These are phyloP conservation scores for Friedmanniomyces simplex DNA, from an alignment of 495 filamentous ascomycete species.

Conservation along the genomic window DNA sequence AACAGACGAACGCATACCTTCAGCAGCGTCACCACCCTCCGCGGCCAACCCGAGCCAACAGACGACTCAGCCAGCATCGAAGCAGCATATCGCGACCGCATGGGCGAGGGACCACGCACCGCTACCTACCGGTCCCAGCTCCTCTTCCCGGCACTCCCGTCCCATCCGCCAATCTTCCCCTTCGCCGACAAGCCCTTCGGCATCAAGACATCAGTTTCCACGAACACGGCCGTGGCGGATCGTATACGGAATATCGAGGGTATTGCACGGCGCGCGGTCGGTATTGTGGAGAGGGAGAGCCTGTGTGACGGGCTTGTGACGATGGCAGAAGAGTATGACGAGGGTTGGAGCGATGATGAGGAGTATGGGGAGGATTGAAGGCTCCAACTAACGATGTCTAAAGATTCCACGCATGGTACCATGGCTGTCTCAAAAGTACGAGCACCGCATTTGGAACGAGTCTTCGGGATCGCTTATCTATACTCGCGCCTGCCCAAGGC, in stretches of 20 bases:
- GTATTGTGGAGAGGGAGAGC: constrained; percentile 68
- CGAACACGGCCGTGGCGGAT: constrained; percentile 59
- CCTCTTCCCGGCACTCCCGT: constrained; percentile 67
- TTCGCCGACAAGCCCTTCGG: constrained; percentile 32
- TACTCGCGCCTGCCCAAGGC: too few relatives aligned
- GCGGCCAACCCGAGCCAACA: constrained; percentile 8
- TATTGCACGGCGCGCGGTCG: constrained; percentile 47
- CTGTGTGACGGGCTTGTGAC: constrained; percentile 75
- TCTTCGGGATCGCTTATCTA: too few relatives aligned
- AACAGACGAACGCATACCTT: constrained; percentile 19
- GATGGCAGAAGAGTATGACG: constrained; percentile 77
- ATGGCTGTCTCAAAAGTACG: too few relatives aligned
- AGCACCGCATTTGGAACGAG: too few relatives aligned
- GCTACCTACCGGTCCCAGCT: constrained; percentile 48
- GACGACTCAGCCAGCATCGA: constrained; percentile 8
- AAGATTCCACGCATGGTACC: too few relatives aligned
- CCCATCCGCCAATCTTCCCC: constrained; percentile 61
- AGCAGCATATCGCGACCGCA: constrained; percentile 13
- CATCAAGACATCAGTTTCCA: constrained; percentile 57
- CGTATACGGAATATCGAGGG: constrained; percentile 55
- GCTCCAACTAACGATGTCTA: not conserved
- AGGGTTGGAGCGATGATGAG: constrained; percentile 67
- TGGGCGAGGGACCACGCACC: constrained; percentile 15
- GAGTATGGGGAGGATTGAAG: constrained; percentile 49
- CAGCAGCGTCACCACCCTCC: constrained; percentile 21